These are phyloP conservation scores for Chlorella sp. DNA, from an alignment of 139 green algal genomes.

Conservation along the genomic window DNA sequence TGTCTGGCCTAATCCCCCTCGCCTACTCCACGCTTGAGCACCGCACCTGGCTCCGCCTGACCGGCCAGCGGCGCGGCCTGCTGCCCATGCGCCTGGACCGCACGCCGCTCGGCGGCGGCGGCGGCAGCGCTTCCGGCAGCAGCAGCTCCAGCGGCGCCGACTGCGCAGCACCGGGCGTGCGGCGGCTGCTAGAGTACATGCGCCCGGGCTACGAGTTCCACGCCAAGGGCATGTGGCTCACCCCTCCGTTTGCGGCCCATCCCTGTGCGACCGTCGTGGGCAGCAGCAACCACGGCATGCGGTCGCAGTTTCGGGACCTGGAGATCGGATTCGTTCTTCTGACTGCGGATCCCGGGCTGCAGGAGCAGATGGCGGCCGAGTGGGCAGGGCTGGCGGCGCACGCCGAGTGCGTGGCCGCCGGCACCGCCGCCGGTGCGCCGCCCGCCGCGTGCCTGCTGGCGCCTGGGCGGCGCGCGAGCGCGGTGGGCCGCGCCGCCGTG, in stretches of 20 bases:
- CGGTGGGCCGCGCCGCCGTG: background rate
- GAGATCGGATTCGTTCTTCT: slow-evolving; percentile 47
- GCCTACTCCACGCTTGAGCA: slow-evolving; percentile 54
- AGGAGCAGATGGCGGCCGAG: slow-evolving; percentile 7
- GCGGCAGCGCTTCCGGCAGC: background rate
- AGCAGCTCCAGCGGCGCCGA: background rate
- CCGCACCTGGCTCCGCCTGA: slow-evolving; percentile 28
- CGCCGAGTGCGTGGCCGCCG: background rate
- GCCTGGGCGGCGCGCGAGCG: slow-evolving; percentile 1
- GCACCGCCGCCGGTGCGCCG: too few relatives aligned
- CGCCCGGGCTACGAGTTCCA: slow-evolving; percentile 46
- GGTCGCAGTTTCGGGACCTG: slow-evolving; percentile 42
- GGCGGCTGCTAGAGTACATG: slow-evolving; percentile 33
- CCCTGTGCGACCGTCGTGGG: slow-evolving; percentile 26
- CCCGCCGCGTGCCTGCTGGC: background rate
- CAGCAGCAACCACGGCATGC: slow-evolving; percentile 54
- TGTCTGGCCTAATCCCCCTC: slow-evolving; percentile 40
- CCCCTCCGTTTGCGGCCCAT: background rate
- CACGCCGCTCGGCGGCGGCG: background rate
- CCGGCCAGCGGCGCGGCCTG: background rate
- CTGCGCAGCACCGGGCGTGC: background rate
- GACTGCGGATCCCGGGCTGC: slow-evolving; percentile 21
- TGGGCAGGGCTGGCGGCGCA: background rate
- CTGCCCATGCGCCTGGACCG: background rate
- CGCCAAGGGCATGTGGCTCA: slow-evolving; percentile 41